Base-by-base conservation (phyloP, 2,329 filamentous ascomycete genomes). In the Parafenestella ontariensis region DNA sequence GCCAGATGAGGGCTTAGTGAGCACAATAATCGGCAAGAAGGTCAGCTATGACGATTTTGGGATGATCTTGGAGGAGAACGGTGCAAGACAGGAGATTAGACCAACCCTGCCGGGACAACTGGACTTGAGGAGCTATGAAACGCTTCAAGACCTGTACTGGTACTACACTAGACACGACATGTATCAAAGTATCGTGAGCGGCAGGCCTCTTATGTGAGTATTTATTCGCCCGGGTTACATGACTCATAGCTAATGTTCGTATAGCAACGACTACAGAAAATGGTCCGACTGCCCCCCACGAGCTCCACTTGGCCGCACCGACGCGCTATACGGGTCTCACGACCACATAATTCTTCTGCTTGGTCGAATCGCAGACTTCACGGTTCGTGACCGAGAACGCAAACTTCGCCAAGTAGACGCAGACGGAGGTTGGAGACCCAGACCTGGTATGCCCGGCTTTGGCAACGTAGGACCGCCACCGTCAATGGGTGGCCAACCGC, bases 111-210 rank as follows among this genome's bases (percentile, higher is more conserved):
- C 68, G 44, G 56, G 58, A 29, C 59, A 65, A 60, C 44, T 77
- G 15, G 93, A 98, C 56, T 83, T 96, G 43, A 88, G 91, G 58
- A 87, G 85, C 36, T 96, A 90, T 68, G 90, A 95, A 67, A 88
- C 90, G 15, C 82, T 95, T 34, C 87, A 90, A 60, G 95, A 98
- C 76, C 78, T 98, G 5, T 96, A 90, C 71, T 99, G 94, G 93
- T 97, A 92, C 90, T 97, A 93, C 72, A 89, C 86, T 66, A 96
- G 96, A 75, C 95, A 97, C 81, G 95, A 98, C 73, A 87, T 90
- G 8, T 96, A 94, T 65, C 94, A 97, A 73, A 92, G 91, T 71
- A 86, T 97, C 56, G 80, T 98, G 21, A 95, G 93, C 62, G 94
- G 92, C 8, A 93, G 94, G 37, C 84, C 84, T 58, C 80, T 96